Conservation (phyloP, 2,329 filamentous ascomycete species). For the Rhexocercosporidium sp. region DNA sequence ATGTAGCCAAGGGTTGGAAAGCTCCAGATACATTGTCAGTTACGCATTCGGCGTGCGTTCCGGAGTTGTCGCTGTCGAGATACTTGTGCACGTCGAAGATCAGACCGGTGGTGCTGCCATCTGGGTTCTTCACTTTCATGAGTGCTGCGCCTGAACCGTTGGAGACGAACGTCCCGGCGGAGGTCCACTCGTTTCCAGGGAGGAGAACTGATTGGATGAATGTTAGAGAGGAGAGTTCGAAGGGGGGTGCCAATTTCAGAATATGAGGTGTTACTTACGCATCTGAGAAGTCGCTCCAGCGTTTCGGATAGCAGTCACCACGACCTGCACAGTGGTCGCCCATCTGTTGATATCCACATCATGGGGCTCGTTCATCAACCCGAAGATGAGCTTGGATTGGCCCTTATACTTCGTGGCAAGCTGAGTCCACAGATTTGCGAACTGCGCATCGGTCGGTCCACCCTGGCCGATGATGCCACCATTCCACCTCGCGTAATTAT, state of each 20-base stretch:
- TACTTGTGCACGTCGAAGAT: conserved; percentile 67
- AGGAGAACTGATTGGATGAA: conserved; percentile 55
- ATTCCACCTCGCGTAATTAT: conserved; percentile 57
- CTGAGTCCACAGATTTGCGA: conserved; percentile 61
- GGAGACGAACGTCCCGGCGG: conserved; percentile 53
- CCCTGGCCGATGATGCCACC: conserved; percentile 68
- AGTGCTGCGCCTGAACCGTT: conserved; percentile 58
- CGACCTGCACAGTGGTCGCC: conserved; percentile 65
- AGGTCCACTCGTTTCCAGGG: conserved; percentile 65
- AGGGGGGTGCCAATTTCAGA: not conserved
- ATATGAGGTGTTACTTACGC: conserved; percentile 2
- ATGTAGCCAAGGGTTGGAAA: conserved; percentile 51
- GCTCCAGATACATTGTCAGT: conserved; percentile 55
- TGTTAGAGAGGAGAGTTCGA: not conserved
- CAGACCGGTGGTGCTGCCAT: conserved; percentile 60
- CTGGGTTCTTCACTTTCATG: conserved; percentile 60
- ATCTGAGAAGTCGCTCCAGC: conserved; percentile 67
- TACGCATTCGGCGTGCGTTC: conserved; percentile 56
- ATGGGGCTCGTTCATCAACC: conserved; percentile 68
- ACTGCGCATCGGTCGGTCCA: conserved; percentile 63
- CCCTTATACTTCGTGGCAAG: conserved; percentile 62
- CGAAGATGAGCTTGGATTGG: conserved; percentile 62
- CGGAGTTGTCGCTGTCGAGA: conserved; percentile 61
- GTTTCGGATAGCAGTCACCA: conserved; percentile 66
- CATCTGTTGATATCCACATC: conserved; percentile 56